A percentile compares a stretch with the other conserved stretches of the same genome.
phyloP scores from a whole-genome alignment of 2,329 filamentous ascomycete species.

The Coleophoma cylindrospora region DNA sequence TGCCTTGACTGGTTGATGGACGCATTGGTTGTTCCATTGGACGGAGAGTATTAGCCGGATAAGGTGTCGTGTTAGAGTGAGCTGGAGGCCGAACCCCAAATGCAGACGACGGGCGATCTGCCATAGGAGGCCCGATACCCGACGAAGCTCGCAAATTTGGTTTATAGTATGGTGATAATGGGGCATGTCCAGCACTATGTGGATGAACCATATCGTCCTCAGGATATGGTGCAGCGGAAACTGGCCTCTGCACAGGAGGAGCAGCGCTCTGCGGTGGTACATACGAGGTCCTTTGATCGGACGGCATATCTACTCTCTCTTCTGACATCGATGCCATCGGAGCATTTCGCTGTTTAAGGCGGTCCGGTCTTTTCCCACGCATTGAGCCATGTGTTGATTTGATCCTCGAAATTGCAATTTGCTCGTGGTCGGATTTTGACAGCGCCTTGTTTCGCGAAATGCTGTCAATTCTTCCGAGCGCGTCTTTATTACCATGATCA shows the following conservation, averaged over 20 bases:
- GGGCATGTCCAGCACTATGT: neutral
- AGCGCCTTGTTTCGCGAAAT: constrained; percentile 78
- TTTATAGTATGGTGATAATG: constrained; percentile 35
- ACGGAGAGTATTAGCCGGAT: constrained; percentile 2
- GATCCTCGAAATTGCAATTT: constrained; percentile 82
- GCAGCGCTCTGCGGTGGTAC: constrained; percentile 4
- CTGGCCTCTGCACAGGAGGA: constrained; percentile 11
- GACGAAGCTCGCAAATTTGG: constrained; percentile 44
- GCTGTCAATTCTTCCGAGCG: constrained; percentile 73
- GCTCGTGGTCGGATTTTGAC: constrained; percentile 88
- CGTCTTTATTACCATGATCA: constrained; percentile 88
- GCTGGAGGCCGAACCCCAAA: constrained; percentile 44
- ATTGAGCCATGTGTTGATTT: constrained; percentile 74
- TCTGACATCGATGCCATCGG: constrained; percentile 24
- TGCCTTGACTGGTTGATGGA: constrained; percentile 39
- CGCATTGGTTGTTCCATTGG: constrained; percentile 25
- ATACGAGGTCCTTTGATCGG: constrained; percentile 15
- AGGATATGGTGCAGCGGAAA: constrained; percentile 60
- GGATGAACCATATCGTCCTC: constrained; percentile 54
- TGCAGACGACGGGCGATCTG: constrained; percentile 33
- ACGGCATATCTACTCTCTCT: constrained; percentile 18
- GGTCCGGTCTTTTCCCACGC: constrained; percentile 54
- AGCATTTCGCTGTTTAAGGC: constrained; percentile 42
- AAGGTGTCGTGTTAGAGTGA: constrained; percentile 15
- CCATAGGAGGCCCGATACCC: constrained; percentile 35